Percentiles rank a stretch among this genome's conserved stretches.
Conservation (phyloP, 495 filamentous ascomycete species). For the Acidiella bohemica region DNA sequence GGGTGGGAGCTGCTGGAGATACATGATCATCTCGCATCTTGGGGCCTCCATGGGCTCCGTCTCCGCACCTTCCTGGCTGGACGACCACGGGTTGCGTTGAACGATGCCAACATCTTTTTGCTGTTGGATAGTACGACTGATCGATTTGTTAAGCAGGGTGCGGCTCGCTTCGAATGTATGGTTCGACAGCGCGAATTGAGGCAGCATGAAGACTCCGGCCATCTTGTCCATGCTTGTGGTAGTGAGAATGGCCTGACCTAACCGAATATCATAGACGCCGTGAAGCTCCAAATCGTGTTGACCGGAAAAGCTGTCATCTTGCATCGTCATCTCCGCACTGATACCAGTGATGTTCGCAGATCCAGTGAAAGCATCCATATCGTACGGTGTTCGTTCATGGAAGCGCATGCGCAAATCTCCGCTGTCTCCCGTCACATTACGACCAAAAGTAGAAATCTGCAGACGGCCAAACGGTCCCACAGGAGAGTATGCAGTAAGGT, state of each 20-base stretch:
- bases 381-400: conserved; percentile 16
- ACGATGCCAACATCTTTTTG: conserved; percentile 38
- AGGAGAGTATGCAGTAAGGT: conserved; percentile 37
- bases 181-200: conserved; percentile 59
- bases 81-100: conserved; percentile 45
- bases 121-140: conserved; percentile 50
- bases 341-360: conserved; percentile 34
- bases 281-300: conserved; percentile 63
- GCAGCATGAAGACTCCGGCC: conserved; percentile 72
- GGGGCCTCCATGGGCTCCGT: conserved; percentile 49
- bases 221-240: conserved; percentile 93
- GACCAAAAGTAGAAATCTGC: conserved; percentile 15
- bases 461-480: conserved; percentile 16
- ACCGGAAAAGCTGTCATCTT: conserved; percentile 53
- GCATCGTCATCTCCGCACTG: conserved; percentile 49
- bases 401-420: conserved; percentile 22
- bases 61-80: conserved; percentile 39
- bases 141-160: conserved; percentile 52
- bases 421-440: conserved; percentile 23
- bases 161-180: conserved; percentile 55
- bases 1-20: conserved; percentile 65
- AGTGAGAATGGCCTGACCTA: conserved; percentile 62
- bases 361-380: neutral
- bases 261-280: conserved; percentile 68
- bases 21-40: conserved; percentile 79